Evolutionary conservation across 306 rosid species (phyloP).

Genomic region (Abrus pulchellus): DNA sequence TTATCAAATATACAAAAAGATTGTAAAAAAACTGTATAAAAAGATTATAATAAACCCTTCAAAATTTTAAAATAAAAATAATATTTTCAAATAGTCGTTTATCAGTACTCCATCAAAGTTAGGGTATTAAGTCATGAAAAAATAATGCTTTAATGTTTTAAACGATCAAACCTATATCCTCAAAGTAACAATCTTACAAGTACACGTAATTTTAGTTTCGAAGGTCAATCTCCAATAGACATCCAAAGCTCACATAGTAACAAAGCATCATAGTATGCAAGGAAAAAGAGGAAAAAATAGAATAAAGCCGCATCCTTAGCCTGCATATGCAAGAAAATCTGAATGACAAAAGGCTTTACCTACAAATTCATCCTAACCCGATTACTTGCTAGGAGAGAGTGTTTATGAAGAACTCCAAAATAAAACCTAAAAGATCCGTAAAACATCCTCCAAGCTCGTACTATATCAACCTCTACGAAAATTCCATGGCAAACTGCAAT

Average conservation of each 20-base stretch:
- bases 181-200: slow-evolving; percentile 4
- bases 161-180: background rate
- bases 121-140: no score
- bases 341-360: slow-evolving; percentile 1
- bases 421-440: slow-evolving; percentile 48
- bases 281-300: background rate
- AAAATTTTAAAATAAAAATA: no score
- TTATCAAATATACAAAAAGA: no score
- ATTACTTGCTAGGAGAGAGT: slow-evolving; percentile 23
- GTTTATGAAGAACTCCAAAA: slow-evolving; percentile 12
- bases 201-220: background rate
- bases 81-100: no score
- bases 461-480: slow-evolving; percentile 73
- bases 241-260: slow-evolving; percentile 3
- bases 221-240: slow-evolving; percentile 11
- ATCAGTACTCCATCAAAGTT: no score
- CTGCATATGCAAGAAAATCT: slow-evolving; percentile 22
- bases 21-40: no score
- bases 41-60: no score
- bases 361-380: slow-evolving; percentile 36
- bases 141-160: no score
- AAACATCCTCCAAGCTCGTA: slow-evolving; percentile 48
- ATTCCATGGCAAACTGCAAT: slow-evolving; percentile 69
- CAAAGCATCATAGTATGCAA: slow-evolving; percentile 26
- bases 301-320: background rate